Percentiles rank a stretch among this genome's conserved stretches.
These are phyloP conservation scores for Vigna angularis DNA, from an alignment of 306 rosid species.

Conservation along the genomic window DNA sequence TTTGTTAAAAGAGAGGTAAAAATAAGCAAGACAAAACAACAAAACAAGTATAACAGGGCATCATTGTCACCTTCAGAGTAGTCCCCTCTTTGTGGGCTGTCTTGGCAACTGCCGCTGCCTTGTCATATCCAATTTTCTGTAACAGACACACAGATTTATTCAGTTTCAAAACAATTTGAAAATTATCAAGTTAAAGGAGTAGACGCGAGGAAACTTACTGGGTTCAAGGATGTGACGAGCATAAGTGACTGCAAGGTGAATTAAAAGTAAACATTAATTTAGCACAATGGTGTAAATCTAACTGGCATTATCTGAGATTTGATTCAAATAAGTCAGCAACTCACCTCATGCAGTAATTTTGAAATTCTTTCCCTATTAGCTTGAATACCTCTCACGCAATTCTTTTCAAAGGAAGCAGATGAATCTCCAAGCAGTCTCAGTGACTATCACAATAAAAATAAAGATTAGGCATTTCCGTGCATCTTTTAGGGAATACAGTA, in stretches of 20 bases:
- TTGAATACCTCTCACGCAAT: conserved; percentile 94
- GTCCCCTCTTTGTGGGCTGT: conserved; percentile 95
- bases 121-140: conserved; percentile 99
- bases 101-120: conserved; percentile 98
- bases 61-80: conserved; percentile 83
- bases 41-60: conserved; percentile 38
- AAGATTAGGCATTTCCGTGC: conserved; percentile 9
- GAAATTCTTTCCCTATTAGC: conserved; percentile 95
- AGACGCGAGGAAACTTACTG: conserved; percentile 66
- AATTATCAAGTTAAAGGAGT: conserved; percentile 27
- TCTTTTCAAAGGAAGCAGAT: conserved; percentile 92
- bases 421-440: conserved; percentile 95
- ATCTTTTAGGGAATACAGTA: background rate
- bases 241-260: conserved; percentile 80
- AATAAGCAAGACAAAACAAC: conserved; percentile 15
- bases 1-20: conserved; percentile 30
- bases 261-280: conserved; percentile 48
- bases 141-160: conserved; percentile 32
- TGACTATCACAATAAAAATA: conserved; percentile 62
- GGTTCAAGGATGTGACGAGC: conserved; percentile 96
- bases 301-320: conserved; percentile 17
- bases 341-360: conserved; percentile 90
- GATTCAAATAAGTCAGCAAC: conserved; percentile 42
- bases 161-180: conserved; percentile 26
- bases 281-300: conserved; percentile 41